Conservation (phyloP, 2,329 filamentous ascomycete genomes). For the Aciculosporium take region DNA sequence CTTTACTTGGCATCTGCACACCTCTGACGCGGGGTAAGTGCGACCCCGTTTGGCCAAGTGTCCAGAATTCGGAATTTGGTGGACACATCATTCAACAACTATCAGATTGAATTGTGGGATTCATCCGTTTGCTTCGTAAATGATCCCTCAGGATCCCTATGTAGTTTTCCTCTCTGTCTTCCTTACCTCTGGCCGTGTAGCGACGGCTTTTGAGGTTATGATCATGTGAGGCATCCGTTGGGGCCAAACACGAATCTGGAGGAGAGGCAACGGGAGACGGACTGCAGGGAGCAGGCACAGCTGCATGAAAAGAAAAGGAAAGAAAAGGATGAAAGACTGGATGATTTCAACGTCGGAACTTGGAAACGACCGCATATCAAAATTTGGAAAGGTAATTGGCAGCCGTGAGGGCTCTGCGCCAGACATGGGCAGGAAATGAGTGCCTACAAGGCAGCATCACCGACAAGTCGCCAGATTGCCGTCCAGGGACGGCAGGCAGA, state of each 20-base stretch:
- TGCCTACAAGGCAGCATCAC: not conserved
- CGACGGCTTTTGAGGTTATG: not conserved
- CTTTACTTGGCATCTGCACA: not conserved
- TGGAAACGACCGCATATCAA: not conserved
- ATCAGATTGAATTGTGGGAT: not conserved
- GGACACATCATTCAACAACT: not conserved
- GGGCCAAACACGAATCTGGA: not conserved
- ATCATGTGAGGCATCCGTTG: not conserved
- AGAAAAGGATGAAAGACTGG: not conserved
- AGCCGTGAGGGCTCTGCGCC: not conserved
- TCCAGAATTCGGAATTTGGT: not conserved
- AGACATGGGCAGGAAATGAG: not conserved
- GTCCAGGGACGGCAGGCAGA: not conserved
- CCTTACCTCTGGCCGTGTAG: conserved; percentile 4
- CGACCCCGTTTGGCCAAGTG: not conserved
- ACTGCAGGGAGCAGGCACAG: not conserved
- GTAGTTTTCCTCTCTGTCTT: conserved; percentile 13
- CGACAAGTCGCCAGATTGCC: not conserved
- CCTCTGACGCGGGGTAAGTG: not conserved
- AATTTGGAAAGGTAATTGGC: not conserved
- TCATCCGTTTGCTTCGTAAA: conserved; percentile 17
- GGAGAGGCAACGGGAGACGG: not conserved
- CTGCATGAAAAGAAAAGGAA: not conserved
- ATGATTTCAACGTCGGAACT: too few species aligned
- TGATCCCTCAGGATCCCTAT: conserved; percentile 23